Conservation (phyloP, 768 basidiomycete species). For the Gymnopilus junonius region DNA sequence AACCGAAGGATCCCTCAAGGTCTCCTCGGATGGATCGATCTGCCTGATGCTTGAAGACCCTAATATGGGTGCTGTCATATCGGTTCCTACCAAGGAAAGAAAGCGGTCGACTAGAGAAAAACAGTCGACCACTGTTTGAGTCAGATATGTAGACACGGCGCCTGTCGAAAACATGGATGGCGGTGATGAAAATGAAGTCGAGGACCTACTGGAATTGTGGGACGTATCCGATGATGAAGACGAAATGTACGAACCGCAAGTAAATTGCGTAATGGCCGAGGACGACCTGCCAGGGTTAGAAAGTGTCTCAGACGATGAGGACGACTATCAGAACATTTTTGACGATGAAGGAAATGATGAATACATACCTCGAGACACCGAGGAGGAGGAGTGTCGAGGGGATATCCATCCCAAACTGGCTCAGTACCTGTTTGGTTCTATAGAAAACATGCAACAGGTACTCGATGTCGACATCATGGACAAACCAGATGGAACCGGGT, state of each 20-base stretch:
- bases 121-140: background rate
- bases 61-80: constrained; percentile 11
- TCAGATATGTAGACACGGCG: background rate
- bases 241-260: no score
- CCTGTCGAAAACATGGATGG: no score
- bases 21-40: constrained; percentile 8
- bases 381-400: background rate
- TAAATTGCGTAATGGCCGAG: no score
- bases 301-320: no score
- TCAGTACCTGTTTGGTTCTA: background rate
- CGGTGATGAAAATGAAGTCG: no score
- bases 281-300: no score
- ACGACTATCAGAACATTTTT: no score
- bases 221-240: no score
- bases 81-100: constrained; percentile 12
- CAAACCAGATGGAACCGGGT: background rate
- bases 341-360: no score
- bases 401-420: background rate
- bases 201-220: no score
- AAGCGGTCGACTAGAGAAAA: background rate
- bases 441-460: background rate
- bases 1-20: constrained; percentile 3
- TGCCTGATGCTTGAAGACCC: constrained; percentile 19
- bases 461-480: background rate
- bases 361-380: no score